A percentile compares a stretch with the other conserved stretches of the same genome.
phyloP scores from a whole-genome alignment of 139 green algal species.

The Chara braunii region DNA sequence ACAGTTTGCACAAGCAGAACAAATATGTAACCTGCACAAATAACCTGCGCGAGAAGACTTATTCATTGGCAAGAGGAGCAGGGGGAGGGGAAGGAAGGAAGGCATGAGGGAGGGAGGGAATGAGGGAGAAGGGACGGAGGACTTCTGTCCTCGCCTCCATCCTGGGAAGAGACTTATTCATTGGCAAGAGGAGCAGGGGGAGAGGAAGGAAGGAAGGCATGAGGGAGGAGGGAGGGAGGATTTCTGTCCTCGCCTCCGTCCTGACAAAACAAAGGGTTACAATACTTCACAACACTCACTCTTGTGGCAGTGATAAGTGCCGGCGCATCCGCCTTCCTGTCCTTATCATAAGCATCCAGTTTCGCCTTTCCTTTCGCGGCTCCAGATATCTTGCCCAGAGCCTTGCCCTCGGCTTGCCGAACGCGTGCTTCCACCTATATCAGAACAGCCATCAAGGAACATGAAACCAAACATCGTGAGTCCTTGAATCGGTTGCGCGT shows the following conservation, averaged over 20 bases:
- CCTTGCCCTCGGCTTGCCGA: conserved; percentile 80
- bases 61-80: not conserved
- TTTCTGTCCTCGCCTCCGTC: not conserved
- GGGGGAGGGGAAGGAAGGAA: not conserved
- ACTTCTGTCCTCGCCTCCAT: not conserved
- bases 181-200: not conserved
- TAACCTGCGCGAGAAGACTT: not conserved
- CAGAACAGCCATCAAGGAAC: conserved; percentile 45
- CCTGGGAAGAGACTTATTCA: not conserved
- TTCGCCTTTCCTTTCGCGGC: conserved; percentile 36
- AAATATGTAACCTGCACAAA: too few species aligned
- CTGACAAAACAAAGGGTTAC: not conserved
- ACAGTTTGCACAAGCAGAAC: too few species aligned
- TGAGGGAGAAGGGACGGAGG: not conserved
- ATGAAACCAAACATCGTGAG: not conserved
- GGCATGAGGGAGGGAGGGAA: not conserved
- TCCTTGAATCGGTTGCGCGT: not conserved
- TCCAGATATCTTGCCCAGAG: conserved; percentile 44
- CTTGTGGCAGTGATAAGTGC: conserved; percentile 49
- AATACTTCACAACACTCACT: conserved; percentile 10
- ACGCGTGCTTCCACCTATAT: conserved; percentile 74
- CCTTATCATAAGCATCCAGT: conserved; percentile 34
- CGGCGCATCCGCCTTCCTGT: conserved; percentile 8
- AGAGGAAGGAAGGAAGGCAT: not conserved
- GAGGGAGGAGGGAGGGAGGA: not conserved